Conservation (phyloP, 2,329 filamentous ascomycete species). For the Boeremia exigua region DNA sequence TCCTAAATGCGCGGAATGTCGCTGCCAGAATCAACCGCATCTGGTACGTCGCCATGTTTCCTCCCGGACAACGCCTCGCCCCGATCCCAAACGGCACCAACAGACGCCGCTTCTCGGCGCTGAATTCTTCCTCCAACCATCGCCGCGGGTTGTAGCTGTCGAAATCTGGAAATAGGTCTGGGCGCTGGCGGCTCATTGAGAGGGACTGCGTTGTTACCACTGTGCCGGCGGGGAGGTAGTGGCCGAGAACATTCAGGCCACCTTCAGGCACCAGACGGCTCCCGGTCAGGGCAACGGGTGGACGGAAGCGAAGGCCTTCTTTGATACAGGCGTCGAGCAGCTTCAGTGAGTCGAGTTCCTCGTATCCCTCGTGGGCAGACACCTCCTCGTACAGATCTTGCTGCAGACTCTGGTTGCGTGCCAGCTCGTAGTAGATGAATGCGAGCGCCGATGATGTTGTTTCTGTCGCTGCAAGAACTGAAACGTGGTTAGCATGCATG, state of each 20-base stretch:
- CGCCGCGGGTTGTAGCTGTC: slow-evolving; percentile 24
- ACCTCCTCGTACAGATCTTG: slow-evolving; percentile 21
- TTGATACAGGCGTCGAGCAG: slow-evolving; percentile 26
- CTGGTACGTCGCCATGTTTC: slow-evolving; percentile 30
- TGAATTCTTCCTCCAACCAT: slow-evolving; percentile 24
- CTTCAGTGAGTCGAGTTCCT: slow-evolving; percentile 27
- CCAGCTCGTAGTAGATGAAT: slow-evolving; percentile 28
- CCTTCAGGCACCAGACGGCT: slow-evolving; percentile 24
- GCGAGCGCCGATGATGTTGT: slow-evolving; percentile 28
- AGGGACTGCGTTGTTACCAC: slow-evolving; percentile 26
- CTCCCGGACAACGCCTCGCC: slow-evolving; percentile 26
- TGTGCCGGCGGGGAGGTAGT: slow-evolving; percentile 24
- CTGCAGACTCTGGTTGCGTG: slow-evolving; percentile 25
- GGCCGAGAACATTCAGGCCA: slow-evolving; percentile 21
- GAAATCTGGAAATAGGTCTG: slow-evolving; percentile 28
- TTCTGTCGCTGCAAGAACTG: slow-evolving; percentile 27
- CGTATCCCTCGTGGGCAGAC: slow-evolving; percentile 21
- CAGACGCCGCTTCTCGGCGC: slow-evolving; percentile 20
- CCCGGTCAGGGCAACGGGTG: slow-evolving; percentile 29
- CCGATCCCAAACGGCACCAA: slow-evolving; percentile 28
- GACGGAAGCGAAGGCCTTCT: slow-evolving; percentile 30
- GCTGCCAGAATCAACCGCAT: slow-evolving; percentile 28
- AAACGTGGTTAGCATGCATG: neutral
- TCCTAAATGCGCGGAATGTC: slow-evolving; percentile 22
- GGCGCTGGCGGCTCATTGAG: slow-evolving; percentile 28